Conservation (phyloP, 2,329 filamentous ascomycete species). For the Alternaria gansuensis region DNA sequence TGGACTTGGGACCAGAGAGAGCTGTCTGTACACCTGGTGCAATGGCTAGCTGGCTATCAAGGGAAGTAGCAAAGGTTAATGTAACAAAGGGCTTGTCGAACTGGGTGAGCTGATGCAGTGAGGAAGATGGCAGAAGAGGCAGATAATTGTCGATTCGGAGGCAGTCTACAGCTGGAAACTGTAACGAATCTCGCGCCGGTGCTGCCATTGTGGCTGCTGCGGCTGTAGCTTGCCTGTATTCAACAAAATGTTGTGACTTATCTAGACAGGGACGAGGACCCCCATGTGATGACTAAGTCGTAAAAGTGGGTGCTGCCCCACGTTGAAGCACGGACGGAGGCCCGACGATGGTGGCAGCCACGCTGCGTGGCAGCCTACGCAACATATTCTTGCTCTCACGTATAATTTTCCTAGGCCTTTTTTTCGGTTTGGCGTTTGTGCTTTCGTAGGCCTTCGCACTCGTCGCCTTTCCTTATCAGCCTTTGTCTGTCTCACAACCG, state of each 20-base stretch:
- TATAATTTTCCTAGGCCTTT: slow-evolving; percentile 19
- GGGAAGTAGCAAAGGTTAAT: slow-evolving; percentile 88
- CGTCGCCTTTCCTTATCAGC: slow-evolving; percentile 5
- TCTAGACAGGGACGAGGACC: neutral
- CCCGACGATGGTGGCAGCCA: slow-evolving; percentile 29
- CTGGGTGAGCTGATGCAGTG: neutral
- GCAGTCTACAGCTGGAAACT: slow-evolving; percentile 57
- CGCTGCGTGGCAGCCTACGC: slow-evolving; percentile 21
- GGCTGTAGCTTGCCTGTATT: neutral
- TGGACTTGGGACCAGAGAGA: slow-evolving; percentile 83
- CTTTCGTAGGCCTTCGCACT: slow-evolving; percentile 12
- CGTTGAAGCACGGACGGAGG: slow-evolving; percentile 23
- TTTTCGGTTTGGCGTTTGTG: slow-evolving; percentile 29
- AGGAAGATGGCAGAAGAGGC: slow-evolving; percentile 39
- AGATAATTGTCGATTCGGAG: slow-evolving; percentile 63
- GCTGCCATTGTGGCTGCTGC: slow-evolving; percentile 12
- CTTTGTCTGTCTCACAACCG: neutral
- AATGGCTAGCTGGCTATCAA: slow-evolving; percentile 81
- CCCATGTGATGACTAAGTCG: slow-evolving; percentile 22
- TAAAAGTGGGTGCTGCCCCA: slow-evolving; percentile 26
- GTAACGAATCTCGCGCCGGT: slow-evolving; percentile 37
- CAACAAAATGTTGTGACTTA: neutral
- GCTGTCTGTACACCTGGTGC: slow-evolving; percentile 81
- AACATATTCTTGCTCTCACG: slow-evolving; percentile 18
- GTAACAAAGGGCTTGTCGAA: slow-evolving; percentile 58